Percentiles rank a stretch among this genome's conserved stretches.
phyloP scores from a whole-genome alignment of 257 asterid species.

The Lithospermum erythrorhizon region DNA sequence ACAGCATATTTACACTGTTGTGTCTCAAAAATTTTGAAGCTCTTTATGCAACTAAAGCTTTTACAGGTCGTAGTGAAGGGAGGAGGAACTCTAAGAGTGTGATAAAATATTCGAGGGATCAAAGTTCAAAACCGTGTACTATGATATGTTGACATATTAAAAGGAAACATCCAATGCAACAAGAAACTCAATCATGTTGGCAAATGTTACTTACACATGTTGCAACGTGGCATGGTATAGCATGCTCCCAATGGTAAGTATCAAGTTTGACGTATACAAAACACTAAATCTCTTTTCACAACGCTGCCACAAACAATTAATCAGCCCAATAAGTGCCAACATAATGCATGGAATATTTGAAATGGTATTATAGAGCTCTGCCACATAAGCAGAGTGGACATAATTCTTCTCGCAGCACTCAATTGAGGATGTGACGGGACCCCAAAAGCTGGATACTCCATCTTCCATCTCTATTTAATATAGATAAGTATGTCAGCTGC shows the following conservation, averaged over 20 bases:
- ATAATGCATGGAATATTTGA: slow-evolving; percentile 17
- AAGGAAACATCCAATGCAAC: background rate
- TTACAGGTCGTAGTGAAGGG: background rate
- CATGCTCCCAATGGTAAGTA: slow-evolving; percentile 16
- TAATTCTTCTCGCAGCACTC: slow-evolving; percentile 31
- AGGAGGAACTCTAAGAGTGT: background rate
- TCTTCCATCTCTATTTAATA: slow-evolving; percentile 14
- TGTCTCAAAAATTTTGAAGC: too few relatives aligned
- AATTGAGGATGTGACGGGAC: slow-evolving; percentile 22
- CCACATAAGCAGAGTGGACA: slow-evolving; percentile 15
- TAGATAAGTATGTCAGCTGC: slow-evolving; percentile 2
- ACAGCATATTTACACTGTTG: too few relatives aligned
- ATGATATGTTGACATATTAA: background rate
- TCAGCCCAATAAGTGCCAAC: slow-evolving; percentile 13
- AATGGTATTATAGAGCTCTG: slow-evolving; percentile 15
- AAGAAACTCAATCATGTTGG: background rate
- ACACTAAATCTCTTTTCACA: slow-evolving; percentile 20
- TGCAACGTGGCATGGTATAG: slow-evolving; percentile 16
- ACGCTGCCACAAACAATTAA: slow-evolving; percentile 14
- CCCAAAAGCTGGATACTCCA: slow-evolving; percentile 20
- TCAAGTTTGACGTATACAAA: slow-evolving; percentile 14
- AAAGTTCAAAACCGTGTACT: background rate
- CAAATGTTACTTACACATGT: slow-evolving; percentile 11
- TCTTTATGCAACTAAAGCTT: background rate
- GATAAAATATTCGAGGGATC: background rate